Conservation (phyloP, 1,139 yeast genomes). For the Saccharomyces hybrid region DNA sequence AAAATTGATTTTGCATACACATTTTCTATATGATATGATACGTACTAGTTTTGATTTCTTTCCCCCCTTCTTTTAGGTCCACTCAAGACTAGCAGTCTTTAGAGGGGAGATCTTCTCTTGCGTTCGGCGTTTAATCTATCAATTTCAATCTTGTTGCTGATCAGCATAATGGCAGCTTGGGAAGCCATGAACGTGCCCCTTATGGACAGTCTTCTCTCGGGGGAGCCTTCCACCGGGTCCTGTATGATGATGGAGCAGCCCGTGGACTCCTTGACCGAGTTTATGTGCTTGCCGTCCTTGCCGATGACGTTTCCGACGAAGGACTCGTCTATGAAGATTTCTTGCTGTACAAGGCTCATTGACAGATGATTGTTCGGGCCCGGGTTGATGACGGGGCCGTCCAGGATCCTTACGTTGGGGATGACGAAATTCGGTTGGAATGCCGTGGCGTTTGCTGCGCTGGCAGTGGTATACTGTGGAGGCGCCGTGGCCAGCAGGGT, state of each 20-base stretch:
- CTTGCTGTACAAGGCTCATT: conserved; percentile 39
- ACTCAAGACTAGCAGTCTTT: background rate
- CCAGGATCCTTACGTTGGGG: conserved; percentile 27
- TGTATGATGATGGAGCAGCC: conserved; percentile 74
- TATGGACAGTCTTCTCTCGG: conserved; percentile 60
- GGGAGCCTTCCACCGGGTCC: conserved; percentile 41
- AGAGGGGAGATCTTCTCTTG: conserved; percentile 1
- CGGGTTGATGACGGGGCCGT: conserved; percentile 15
- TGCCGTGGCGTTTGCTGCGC: conserved; percentile 23
- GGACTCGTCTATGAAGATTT: conserved; percentile 65
- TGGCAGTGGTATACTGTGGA: conserved; percentile 20
- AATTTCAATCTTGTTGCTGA: conserved; percentile 62
- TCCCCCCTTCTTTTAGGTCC: background rate
- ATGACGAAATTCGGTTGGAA: conserved; percentile 24
- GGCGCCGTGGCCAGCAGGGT: conserved; percentile 7
- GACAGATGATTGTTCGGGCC: conserved; percentile 12
- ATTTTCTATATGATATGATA: too few species aligned
- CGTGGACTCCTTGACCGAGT: conserved; percentile 67
- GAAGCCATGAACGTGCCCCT: conserved; percentile 65
- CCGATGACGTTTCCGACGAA: conserved; percentile 84
- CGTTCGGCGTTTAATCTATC: conserved; percentile 23
- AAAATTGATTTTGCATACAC: too few species aligned
- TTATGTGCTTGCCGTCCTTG: conserved; percentile 75
- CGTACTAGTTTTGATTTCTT: background rate
- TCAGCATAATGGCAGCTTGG: conserved; percentile 69